Evolutionary conservation across 108 stramenopile genomes (phyloP).

Genomic region (Skeletonema grethae): DNA sequence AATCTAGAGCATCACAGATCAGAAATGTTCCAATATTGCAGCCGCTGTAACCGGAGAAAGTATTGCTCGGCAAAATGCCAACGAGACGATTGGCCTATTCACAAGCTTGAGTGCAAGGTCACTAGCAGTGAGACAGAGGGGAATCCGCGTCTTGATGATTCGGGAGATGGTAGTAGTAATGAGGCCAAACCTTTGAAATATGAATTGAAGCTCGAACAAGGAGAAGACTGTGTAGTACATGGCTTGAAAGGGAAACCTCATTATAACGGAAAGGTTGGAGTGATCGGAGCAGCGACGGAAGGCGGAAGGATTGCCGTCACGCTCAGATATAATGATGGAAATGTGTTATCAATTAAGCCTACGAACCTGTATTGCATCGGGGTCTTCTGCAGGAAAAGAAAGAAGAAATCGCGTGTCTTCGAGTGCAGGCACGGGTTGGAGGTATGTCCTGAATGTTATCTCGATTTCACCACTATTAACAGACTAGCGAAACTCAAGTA

Average conservation of each 20-base stretch:
- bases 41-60: constrained; percentile 8
- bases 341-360: constrained; percentile 9
- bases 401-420: constrained; percentile 9
- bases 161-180: background rate
- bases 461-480: constrained; percentile 8
- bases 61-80: constrained; percentile 10
- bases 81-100: constrained; percentile 20
- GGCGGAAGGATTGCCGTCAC: constrained; percentile 15
- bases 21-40: background rate
- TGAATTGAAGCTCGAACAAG: constrained; percentile 4
- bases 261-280: constrained; percentile 15
- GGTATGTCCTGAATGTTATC: constrained; percentile 1
- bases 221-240: constrained; percentile 19
- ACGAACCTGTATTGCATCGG: constrained; percentile 10
- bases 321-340: background rate
- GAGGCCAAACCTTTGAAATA: background rate
- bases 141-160: background rate
- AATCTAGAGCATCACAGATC: constrained; percentile 11
- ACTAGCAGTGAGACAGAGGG: background rate
- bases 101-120: constrained; percentile 9
- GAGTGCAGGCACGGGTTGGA: constrained; percentile 3
- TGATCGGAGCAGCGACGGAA: constrained; percentile 3
- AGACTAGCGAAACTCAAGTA: constrained; percentile 13
- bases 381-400: constrained; percentile 16
- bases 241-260: constrained; percentile 19